These are phyloP conservation scores for Aureobasidium sp. DNA, from an alignment of 2,329 filamentous ascomycete genomes.

Conservation along the genomic window DNA sequence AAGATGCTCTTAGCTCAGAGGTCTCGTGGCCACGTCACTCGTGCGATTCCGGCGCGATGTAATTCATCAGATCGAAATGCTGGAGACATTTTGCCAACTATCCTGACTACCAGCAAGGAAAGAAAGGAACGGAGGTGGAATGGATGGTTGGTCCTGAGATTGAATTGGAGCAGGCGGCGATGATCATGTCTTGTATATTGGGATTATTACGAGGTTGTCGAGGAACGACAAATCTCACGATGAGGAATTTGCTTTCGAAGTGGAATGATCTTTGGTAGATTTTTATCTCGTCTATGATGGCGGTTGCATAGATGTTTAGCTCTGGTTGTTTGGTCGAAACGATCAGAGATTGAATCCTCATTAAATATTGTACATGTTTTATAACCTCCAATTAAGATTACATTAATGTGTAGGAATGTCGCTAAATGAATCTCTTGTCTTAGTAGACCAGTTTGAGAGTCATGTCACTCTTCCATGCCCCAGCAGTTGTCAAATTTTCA, in stretches of 20 bases:
- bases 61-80: neutral
- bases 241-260: neutral
- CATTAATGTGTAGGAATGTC: no score
- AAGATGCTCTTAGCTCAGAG: neutral
- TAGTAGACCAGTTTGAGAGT: neutral
- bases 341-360: no score
- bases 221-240: conserved; percentile 2
- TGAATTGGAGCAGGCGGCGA: conserved; percentile 4
- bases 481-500: neutral
- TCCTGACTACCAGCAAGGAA: conserved; percentile 27
- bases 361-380: no score
- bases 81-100: neutral
- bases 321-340: no score
- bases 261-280: conserved; percentile 7
- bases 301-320: neutral
- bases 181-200: conserved; percentile 7
- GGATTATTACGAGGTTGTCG: conserved; percentile 7
- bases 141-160: conserved; percentile 31
- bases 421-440: neutral
- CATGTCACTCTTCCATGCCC: conserved; percentile 2
- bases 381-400: no score
- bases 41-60: neutral
- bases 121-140: conserved; percentile 30
- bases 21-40: conserved; percentile 1
- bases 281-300: neutral